These are phyloP conservation scores for Pseudozyma tsukubaensis DNA, from an alignment of 1,284 basidiomycete genomes.

Conservation along the genomic window DNA sequence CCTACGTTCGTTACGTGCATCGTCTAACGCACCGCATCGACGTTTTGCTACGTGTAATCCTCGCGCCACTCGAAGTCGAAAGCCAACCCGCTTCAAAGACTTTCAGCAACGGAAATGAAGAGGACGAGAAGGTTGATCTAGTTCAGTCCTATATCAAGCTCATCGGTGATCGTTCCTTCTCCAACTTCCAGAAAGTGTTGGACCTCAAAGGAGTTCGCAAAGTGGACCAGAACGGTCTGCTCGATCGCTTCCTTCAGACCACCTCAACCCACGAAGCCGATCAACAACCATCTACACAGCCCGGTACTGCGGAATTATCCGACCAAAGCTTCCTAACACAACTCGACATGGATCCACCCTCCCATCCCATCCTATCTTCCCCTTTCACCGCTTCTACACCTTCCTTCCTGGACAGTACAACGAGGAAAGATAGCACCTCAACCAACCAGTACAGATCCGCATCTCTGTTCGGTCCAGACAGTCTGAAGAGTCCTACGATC, in stretches of 20 bases:
- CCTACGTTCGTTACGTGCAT: conserved; percentile 59
- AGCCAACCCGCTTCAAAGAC: background rate
- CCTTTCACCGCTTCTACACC: conserved; percentile 41
- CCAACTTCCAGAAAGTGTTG: conserved; percentile 84
- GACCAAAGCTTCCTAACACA: conserved; percentile 71
- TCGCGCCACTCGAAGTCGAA: conserved; percentile 30
- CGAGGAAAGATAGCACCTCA: conserved; percentile 16
- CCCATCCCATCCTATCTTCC: conserved; percentile 22
- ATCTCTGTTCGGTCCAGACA: conserved; percentile 34
- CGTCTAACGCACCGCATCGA: conserved; percentile 51
- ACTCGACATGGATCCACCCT: conserved; percentile 87
- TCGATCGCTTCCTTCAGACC: conserved; percentile 85
- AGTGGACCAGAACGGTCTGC: conserved; percentile 83
- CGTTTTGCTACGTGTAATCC: conserved; percentile 52
- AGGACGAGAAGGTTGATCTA: conserved; percentile 20
- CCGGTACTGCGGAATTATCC: conserved; percentile 19
- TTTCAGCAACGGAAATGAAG: background rate
- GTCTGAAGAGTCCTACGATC: conserved; percentile 9
- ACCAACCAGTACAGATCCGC: conserved; percentile 22
- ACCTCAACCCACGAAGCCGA: conserved; percentile 73
- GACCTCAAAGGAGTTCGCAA: conserved; percentile 86
- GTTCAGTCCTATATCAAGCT: conserved; percentile 56
- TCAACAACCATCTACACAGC: background rate
- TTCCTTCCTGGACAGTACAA: conserved; percentile 38
- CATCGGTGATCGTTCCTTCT: conserved; percentile 59